Evolutionary conservation across 2,329 filamentous ascomycete genomes (phyloP), one percentile per base, ranked within the genome.

Genomic region (Cordyceps tenuipes): DNA sequence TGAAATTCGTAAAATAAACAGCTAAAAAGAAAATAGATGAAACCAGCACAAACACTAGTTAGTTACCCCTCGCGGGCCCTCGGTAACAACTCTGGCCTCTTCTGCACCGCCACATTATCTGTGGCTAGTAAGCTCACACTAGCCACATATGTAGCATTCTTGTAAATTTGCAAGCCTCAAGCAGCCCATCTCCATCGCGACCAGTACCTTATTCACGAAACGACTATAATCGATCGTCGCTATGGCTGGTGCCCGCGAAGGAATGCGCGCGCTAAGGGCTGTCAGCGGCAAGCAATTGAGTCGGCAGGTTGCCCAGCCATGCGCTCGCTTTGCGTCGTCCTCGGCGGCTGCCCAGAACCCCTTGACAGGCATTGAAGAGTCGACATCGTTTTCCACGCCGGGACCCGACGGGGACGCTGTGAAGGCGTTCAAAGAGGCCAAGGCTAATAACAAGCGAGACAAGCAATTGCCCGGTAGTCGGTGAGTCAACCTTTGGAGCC

Each of bases 301-400:
- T 34, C 61, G 68, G 46, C 65, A 67, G 48, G 55, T 67, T 26
- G 61, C 61, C 17, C 64, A 66, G 26, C 53, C 66, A 41, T 69
- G 68, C 63, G 64, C 64, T 41, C 70, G 78, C 70, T 79, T 76
- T 67, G 75, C 75, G 61, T 82, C 80, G n/a, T 78, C 76, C 50
- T 71, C 75, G 62, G 73, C 73, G 13, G 68, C 70, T 55, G 73
- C 73, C 64, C 70, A 67, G 19, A 60, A 63, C 47, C 62, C 34
- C 41, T 69, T 82, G 46, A 66, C 70, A 51, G 81, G 83, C 62
- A 74, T 84, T 62, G 82, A 84, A 66, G 64, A 71, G 44, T 74
- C 77, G 39, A 82, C 81, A 56, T 77, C 79, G 36, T 75, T 83
- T 65, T 66, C 67, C 41, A 71, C 74, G 19, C 76, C 79, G 23